Conservation (phyloP, 2,329 filamentous ascomycete genomes). For the Fulvia fulva region DNA sequence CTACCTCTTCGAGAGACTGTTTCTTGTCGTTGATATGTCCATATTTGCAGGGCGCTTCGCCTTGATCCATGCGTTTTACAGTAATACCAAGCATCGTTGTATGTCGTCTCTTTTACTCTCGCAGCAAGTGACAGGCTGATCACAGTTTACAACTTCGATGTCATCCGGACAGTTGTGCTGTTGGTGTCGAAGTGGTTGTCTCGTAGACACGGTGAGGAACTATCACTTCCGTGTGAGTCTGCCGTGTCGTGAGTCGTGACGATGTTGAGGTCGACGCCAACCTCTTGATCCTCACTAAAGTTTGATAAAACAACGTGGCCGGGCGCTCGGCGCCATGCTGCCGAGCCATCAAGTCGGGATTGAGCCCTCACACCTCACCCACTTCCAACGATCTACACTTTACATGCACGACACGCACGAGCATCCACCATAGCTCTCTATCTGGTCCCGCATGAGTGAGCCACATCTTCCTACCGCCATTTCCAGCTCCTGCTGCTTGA, state of each 20-base stretch:
- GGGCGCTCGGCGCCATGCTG: background rate
- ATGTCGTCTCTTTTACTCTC: no score
- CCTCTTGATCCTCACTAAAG: background rate
- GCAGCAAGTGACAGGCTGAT: no score
- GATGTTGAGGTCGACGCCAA: background rate
- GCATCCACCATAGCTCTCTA: background rate
- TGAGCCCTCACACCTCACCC: background rate
- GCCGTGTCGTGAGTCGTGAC: background rate
- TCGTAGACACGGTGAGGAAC: no score
- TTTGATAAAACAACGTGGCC: background rate
- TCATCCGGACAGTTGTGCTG: no score
- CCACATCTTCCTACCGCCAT: background rate
- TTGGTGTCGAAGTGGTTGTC: no score
- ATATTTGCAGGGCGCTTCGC: no score
- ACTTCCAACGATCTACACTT: background rate
- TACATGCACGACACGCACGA: background rate
- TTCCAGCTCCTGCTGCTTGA: background rate
- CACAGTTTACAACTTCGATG: no score
- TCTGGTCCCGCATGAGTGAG: background rate
- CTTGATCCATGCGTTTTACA: no score
- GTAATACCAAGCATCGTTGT: no score
- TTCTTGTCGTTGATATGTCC: no score
- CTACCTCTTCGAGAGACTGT: no score
- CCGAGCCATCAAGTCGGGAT: background rate
- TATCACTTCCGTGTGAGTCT: no score